Conservation (phyloP, 1,139 yeast genomes). For the Pichia sp. region DNA sequence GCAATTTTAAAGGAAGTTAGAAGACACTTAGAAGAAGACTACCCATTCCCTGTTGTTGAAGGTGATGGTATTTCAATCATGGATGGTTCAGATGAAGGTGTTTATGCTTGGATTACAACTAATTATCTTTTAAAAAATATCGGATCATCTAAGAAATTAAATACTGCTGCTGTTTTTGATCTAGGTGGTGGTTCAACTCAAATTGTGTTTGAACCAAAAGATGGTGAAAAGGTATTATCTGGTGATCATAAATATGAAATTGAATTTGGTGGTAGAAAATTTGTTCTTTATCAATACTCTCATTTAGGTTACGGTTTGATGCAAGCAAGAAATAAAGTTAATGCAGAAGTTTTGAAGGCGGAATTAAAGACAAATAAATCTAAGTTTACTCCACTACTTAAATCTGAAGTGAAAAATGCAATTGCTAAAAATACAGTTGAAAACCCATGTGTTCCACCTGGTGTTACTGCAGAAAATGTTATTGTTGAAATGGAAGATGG, state of each 20-base stretch:
- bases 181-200: slow-evolving; percentile 99
- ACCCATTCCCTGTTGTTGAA: slow-evolving; percentile 84
- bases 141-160: slow-evolving; percentile 61
- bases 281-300: slow-evolving; percentile 85
- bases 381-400: slow-evolving; percentile 25
- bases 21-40: slow-evolving; percentile 63
- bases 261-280: slow-evolving; percentile 73
- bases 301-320: slow-evolving; percentile 94
- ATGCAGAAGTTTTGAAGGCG: slow-evolving; percentile 50
- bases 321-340: slow-evolving; percentile 85
- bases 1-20: slow-evolving; percentile 73
- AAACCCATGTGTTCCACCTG: slow-evolving; percentile 89
- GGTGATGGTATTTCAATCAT: slow-evolving; percentile 84
- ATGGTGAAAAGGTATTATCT: slow-evolving; percentile 57
- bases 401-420: slow-evolving; percentile 35
- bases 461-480: slow-evolving; percentile 43
- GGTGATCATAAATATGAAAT: slow-evolving; percentile 87
- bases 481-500: slow-evolving; percentile 47
- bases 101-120: slow-evolving; percentile 98
- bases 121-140: slow-evolving; percentile 89
- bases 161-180: slow-evolving; percentile 95
- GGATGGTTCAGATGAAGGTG: slow-evolving; percentile 98
- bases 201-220: slow-evolving; percentile 87
- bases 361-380: slow-evolving; percentile 33
- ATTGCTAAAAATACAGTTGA: slow-evolving; percentile 41